Evolutionary conservation across 768 basidiomycete species (phyloP).

Genomic region (Mycena latifolia): DNA sequence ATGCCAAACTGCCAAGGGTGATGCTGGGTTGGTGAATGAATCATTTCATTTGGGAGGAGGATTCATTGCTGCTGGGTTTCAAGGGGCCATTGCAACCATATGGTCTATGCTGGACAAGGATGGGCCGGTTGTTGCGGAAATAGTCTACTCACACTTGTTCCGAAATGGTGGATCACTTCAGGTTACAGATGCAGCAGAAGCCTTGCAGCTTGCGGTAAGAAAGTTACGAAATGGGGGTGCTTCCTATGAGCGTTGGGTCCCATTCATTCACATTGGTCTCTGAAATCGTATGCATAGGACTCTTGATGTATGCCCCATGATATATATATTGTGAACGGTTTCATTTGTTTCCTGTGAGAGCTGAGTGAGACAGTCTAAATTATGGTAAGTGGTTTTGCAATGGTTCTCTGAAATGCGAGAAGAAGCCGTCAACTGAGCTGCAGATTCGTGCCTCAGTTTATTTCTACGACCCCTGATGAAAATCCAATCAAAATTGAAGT

Average conservation of each 20-base stretch:
- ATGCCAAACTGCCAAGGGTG: not conserved
- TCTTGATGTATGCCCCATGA: too few relatives aligned
- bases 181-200: not conserved
- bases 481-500: too few relatives aligned
- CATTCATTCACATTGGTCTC: constrained; percentile 1
- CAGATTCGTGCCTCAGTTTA: too few relatives aligned
- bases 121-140: not conserved
- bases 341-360: too few relatives aligned
- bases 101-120: not conserved
- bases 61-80: not conserved
- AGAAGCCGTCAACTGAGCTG: too few relatives aligned
- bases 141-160: not conserved
- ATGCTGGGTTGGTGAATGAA: too few relatives aligned
- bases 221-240: not conserved
- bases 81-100: not conserved
- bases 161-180: not conserved
- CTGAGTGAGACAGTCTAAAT: too few relatives aligned
- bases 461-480: too few relatives aligned
- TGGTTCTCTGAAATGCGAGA: too few relatives aligned
- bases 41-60: not conserved
- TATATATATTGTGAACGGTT: too few relatives aligned
- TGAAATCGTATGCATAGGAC: too few relatives aligned
- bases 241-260: not conserved
- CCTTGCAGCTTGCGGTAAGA: not conserved
- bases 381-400: too few relatives aligned